Evolutionary conservation across 208 protist species (phyloP), one percentile per base, ranked within the genome.

Genomic region (Leishmania gerbilli): DNA sequence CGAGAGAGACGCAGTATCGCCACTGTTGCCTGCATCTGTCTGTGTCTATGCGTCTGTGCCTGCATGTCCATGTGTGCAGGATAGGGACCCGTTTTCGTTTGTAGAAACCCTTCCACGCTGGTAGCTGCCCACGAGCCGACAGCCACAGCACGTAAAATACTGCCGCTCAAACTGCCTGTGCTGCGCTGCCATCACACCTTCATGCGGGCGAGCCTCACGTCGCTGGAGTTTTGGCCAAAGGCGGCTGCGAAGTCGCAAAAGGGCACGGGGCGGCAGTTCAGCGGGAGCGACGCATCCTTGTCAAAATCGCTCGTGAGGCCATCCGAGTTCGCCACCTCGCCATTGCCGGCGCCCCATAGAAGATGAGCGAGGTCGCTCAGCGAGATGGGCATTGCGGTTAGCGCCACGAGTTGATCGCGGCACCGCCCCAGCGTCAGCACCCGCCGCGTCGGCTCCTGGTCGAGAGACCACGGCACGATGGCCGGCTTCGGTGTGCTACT

Each of bases 231-330:
- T 56, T 88, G 89, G 42, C 87, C 91, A 80, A 97, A 97, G 0
- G 91, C 88, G 4, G 65, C 84, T 3, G 91, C 88, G 68, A 97
- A 97, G 64, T 94, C 90, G 2, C 83, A 84, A 75, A 93, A 97
- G 0, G 86, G 76, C 19, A 95, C 91, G 2, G 49, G 84, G 24
- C 87, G 77, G 3, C 64, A 67, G 40, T 67, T 75, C 8, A 95
- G 69, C 34, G 85, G 65, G 2, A 49, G 31, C 37, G 55, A 17
- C 53, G 37, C 74, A 56, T 34, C 34, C 34, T 4, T 47, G 4
- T 42, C 11, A 40, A 2, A 5, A 49, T 60, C 55, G 47, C 9
- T 19, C 5, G 4, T 21, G 72, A n/a, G n/a, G 49, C 13, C 51
- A 34, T 76, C 47, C 64, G 68, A 72, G 68, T 51, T n/a, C 42